Base-by-base conservation (phyloP, 192 early-diverging fungal species). In the Backusella psychrophila region DNA sequence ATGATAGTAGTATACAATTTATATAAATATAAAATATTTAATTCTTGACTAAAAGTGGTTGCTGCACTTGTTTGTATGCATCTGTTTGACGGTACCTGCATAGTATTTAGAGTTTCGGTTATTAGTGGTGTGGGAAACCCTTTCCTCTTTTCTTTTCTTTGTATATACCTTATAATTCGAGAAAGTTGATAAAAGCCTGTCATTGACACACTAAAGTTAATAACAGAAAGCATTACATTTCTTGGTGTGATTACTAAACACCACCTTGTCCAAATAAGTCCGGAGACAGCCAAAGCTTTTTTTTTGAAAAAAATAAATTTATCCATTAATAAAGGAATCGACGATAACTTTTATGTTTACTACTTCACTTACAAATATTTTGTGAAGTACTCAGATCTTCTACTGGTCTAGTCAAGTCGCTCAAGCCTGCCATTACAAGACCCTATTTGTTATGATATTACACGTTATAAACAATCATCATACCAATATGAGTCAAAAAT, bases 241-340 rank as follows among this genome's bases (percentile, higher is more conserved):
- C 91, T 90, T 59, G 97, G 97, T 26, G 88, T 96, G 72, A 99
- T 99, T 69, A 96, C 94, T 35, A 90, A 90, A 7, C 96, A 92
- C 87, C 96, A 99, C 42, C 97, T 93, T 19, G 92, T 92, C 97
- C 97, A 99, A 82, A 99, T 99, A 69, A 97, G 69, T 23, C 97
- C 97, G 6, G 96, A 97, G 21, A 95, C 96, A n/a, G 94, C 89
- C 69, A 99, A 87, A 17, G 97, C 95, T 84, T 75, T 23, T 34
- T 19, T 49, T 49, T 44, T 44, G 0, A 0, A 38, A 38, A 52
- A 39, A 19, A 19, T 34, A 46, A n/a, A 12, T 39, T 11, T 17
- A 31, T 49, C 4, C 33, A 44, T 71, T 19, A 42, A 11, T 39
- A 23, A 29, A 63, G 23, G 26, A 26, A 26, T 29, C 9, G 29